Percentiles rank a stretch among this genome's conserved stretches.
Evolutionary conservation across 768 basidiomycete species (phyloP).

Genomic region (Tylopilus vinaceipallidus): DNA sequence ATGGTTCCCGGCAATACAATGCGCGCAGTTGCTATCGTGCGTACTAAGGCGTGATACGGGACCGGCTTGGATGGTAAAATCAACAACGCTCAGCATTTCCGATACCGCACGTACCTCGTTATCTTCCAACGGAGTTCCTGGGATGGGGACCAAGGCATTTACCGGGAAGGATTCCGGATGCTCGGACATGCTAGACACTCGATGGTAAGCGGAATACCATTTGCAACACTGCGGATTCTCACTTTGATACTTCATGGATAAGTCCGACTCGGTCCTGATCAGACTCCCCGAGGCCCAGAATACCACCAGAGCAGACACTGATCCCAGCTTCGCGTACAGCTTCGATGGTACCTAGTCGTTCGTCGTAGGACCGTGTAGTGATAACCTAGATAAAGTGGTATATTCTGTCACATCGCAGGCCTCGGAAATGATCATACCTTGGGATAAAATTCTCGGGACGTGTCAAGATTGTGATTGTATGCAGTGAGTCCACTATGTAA

Average conservation of each 20-base stretch:
- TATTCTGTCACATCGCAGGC: not conserved
- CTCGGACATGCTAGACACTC: constrained; percentile 70
- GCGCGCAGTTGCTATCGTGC: constrained; percentile 94
- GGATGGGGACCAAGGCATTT: constrained; percentile 94
- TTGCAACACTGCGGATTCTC: constrained; percentile 27
- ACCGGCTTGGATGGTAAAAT: constrained; percentile 55
- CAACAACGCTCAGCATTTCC: constrained; percentile 1
- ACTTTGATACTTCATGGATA: constrained; percentile 93
- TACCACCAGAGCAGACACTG: constrained; percentile 96
- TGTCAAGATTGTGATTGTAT: constrained; percentile 99
- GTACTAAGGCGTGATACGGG: constrained; percentile 76
- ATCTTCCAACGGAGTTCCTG: constrained; percentile 88
- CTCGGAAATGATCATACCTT: constrained; percentile 46
- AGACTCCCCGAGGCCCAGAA: constrained; percentile 89
- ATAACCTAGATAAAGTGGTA: constrained; percentile 64
- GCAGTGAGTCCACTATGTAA: constrained; percentile 79
- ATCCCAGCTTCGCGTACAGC: constrained; percentile 95
- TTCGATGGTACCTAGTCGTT: constrained; percentile 83
- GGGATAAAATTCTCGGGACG: constrained; percentile 95
- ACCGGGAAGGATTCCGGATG: constrained; percentile 99
- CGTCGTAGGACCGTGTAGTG: constrained; percentile 92
- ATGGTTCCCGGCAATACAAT: constrained; percentile 90
- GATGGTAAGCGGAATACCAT: constrained; percentile 3
- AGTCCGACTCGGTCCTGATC: constrained; percentile 89
- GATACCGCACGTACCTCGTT: constrained; percentile 63